Evolutionary conservation across 2,329 filamentous ascomycete species (phyloP), one percentile per base, ranked within the genome.

Genomic region (Esteya vermicola): DNA sequence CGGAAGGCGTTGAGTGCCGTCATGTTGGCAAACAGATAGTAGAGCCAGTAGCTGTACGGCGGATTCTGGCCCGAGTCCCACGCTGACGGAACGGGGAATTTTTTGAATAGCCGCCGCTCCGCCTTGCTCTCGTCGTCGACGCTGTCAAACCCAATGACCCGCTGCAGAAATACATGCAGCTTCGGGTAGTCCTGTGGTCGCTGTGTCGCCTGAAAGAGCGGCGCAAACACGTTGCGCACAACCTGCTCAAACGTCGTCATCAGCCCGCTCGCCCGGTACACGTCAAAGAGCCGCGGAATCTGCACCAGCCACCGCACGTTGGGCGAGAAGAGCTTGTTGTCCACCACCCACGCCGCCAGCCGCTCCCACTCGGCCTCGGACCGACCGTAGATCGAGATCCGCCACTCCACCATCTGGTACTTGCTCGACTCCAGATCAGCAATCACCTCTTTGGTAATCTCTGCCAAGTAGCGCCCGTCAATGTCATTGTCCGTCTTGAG

Each of bases 361-460:
- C 93, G 98, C 54, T 96, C 89, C 91, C 91, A 98, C 58, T 98
- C 91, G 46, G 93, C 80, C 31, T 93, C 70, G 3, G 81, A 82
- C 55, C 85, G 83, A 46, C 91, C 91, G 53, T 98, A 98, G 47
- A 98, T 85, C 20, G 88, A 95, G 49, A 98, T 94, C 33, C 91
- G 85, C 88, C 93, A 98, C 63, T 98, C 91, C 2, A 91, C 91
- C 83, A 98, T 95, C 57, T 98, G 91, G 54, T 98, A 98, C 58
- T 98, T 98, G 72, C 88, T 95, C 36, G 89, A 93, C 59, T 98
- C 91, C 25, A 98, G 66, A 68, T 98, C 91, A 4, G 86, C 78
- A 40, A 98, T 95, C 46, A 98, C 91, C 60, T 98, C 91, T 53
- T 94, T 93, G 3, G 89, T 96, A 46, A 98, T 95, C 58, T 98